Percentiles rank a stretch among this genome's conserved stretches.
These are phyloP conservation scores for Penicillium waksmanii DNA, from an alignment of 495 filamentous ascomycete species.

Conservation along the genomic window DNA sequence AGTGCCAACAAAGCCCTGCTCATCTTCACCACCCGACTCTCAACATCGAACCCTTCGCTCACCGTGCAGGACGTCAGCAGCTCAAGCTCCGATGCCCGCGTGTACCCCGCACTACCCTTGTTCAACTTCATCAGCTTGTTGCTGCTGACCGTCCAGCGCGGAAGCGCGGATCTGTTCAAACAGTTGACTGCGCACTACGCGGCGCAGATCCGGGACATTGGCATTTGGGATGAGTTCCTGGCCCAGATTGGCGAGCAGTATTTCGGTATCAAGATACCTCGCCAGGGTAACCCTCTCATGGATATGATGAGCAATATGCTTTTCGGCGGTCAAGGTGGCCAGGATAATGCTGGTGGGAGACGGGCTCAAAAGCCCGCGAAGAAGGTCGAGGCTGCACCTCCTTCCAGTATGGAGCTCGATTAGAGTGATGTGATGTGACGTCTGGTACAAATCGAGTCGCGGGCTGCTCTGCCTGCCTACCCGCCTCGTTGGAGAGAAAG, in stretches of 20 bases:
- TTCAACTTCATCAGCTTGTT: slow-evolving; percentile 90
- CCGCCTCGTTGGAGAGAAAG: neutral
- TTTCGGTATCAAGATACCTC: slow-evolving; percentile 89
- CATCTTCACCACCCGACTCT: slow-evolving; percentile 76
- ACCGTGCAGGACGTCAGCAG: slow-evolving; percentile 81
- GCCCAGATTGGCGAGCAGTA: slow-evolving; percentile 94
- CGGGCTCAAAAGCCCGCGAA: slow-evolving; percentile 42
- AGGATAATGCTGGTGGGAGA: slow-evolving; percentile 48
- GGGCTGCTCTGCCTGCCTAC: neutral
- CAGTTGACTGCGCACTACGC: slow-evolving; percentile 83
- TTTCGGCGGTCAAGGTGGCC: slow-evolving; percentile 62
- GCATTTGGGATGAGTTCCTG: slow-evolving; percentile 80
- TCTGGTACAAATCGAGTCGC: neutral
- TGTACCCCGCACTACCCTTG: slow-evolving; percentile 84
- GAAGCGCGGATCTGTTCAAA: slow-evolving; percentile 77
- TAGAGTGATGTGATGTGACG: slow-evolving; percentile 26
- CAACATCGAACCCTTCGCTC: slow-evolving; percentile 67
- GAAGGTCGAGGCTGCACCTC: slow-evolving; percentile 49
- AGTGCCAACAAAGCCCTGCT: slow-evolving; percentile 82
- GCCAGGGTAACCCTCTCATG: slow-evolving; percentile 84
- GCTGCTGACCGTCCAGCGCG: slow-evolving; percentile 80
- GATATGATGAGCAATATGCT: slow-evolving; percentile 98
- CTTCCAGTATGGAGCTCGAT: slow-evolving; percentile 58
- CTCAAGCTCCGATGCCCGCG: slow-evolving; percentile 69
- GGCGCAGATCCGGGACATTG: slow-evolving; percentile 71